A percentile compares a stretch with the other conserved stretches of the same genome.
phyloP scores from a whole-genome alignment of 371 early-diverging fungal species.

The Nematocida ironsii region DNA sequence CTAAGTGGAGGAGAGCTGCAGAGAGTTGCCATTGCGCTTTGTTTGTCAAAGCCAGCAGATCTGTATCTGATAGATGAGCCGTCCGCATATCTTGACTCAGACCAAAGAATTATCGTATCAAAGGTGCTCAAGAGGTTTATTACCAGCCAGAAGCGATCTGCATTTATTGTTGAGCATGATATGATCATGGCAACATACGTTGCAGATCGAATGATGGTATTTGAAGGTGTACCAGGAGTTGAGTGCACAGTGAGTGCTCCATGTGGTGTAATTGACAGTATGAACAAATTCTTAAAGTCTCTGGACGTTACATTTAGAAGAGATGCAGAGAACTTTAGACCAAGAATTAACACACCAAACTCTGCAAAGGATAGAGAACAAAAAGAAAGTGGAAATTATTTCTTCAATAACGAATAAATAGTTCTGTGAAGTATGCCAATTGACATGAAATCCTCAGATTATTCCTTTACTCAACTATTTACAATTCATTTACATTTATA shows the following conservation, averaged over 20 bases:
- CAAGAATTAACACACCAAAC: constrained; percentile 93
- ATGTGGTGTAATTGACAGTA: constrained; percentile 84
- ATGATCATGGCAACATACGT: constrained; percentile 99
- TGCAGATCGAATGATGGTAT: constrained; percentile 96
- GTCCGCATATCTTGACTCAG: constrained; percentile 97
- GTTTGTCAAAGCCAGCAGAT: constrained; percentile 89
- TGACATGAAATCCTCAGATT: not conserved
- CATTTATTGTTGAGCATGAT: constrained; percentile 99
- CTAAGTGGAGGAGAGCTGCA: constrained; percentile 99
- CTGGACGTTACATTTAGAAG: constrained; percentile 96
- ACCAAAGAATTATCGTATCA: constrained; percentile 96
- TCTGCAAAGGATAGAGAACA: constrained; percentile 96
- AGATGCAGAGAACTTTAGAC: constrained; percentile 94
- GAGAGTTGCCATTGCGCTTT: constrained; percentile 92
- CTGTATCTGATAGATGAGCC: constrained; percentile 98
- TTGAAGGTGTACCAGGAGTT: constrained; percentile 85
- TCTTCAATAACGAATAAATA: constrained; percentile 71
- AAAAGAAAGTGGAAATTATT: constrained; percentile 84
- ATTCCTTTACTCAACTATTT: no score
- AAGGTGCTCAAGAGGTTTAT: constrained; percentile 98
- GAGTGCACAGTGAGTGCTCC: constrained; percentile 76
- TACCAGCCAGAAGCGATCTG: constrained; percentile 89
- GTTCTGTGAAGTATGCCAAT: not conserved
- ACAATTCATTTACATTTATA: no score
- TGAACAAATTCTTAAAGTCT: constrained; percentile 91